phyloP scores from a whole-genome alignment of 2,329 filamentous ascomycete species.

The Simplicillium sp. region DNA sequence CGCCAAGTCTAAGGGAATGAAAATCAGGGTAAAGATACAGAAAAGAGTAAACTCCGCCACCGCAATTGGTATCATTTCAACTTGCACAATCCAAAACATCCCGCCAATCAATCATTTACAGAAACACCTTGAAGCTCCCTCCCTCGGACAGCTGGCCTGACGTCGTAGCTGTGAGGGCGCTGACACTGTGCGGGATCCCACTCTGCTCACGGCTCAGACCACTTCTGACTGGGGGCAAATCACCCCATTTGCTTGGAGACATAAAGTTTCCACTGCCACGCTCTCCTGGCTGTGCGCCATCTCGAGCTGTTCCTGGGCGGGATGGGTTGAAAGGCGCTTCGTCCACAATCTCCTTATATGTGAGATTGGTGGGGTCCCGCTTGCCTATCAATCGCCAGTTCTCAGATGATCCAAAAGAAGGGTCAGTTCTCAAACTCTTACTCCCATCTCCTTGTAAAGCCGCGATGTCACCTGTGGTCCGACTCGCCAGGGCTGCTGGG shows the following conservation, averaged over 20 bases:
- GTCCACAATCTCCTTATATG: conserved; percentile 23
- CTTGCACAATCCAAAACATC: not conserved
- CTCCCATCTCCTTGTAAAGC: conserved; percentile 11
- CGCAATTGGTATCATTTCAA: too few species aligned
- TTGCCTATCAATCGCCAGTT: conserved; percentile 24
- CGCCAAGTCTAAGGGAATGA: too few species aligned
- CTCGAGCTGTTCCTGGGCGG: conserved; percentile 16
- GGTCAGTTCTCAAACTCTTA: conserved; percentile 15
- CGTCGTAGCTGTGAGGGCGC: not conserved
- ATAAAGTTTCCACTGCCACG: conserved; percentile 12
- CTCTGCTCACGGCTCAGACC: conserved; percentile 1
- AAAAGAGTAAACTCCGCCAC: too few species aligned
- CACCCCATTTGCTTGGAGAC: conserved; percentile 16
- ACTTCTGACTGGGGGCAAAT: conserved; percentile 3
- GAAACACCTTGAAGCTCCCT: conserved; percentile 8
- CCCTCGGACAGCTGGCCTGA: conserved; percentile 6
- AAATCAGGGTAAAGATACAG: too few species aligned
- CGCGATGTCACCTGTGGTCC: conserved; percentile 14
- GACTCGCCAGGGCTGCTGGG: conserved; percentile 10
- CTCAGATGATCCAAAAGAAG: conserved; percentile 24
- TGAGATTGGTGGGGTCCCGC: conserved; percentile 17
- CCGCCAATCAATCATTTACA: conserved; percentile 1
- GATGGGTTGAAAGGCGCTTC: conserved; percentile 27
- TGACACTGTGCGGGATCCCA: not conserved
- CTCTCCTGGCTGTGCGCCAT: conserved; percentile 12